A percentile compares a stretch with the other conserved stretches of the same genome.
These are phyloP conservation scores for Knufia petricola DNA, from an alignment of 2,329 filamentous ascomycete genomes.

Conservation along the genomic window DNA sequence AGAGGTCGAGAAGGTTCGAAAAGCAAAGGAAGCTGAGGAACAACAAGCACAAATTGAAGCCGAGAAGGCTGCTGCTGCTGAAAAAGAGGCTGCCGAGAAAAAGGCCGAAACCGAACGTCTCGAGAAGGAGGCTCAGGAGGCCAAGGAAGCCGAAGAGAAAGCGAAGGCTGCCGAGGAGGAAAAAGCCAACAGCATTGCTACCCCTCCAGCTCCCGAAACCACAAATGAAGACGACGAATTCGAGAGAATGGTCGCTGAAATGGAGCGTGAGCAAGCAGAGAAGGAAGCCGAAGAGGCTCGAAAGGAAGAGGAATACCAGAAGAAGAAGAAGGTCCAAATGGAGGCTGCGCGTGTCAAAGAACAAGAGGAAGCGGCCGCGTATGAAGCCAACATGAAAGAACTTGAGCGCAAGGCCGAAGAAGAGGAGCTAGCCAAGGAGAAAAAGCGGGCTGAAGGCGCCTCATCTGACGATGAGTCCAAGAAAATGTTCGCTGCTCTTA, in stretches of 20 bases:
- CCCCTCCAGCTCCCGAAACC: conserved; percentile 32
- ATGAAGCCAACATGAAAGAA: conserved; percentile 40
- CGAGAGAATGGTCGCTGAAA: conserved; percentile 33
- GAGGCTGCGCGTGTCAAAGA: conserved; percentile 38
- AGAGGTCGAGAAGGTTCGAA: conserved; percentile 36
- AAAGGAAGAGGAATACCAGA: conserved; percentile 43
- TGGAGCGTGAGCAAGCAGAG: conserved; percentile 39
- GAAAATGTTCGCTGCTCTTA: conserved; percentile 37
- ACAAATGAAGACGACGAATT: conserved; percentile 33
- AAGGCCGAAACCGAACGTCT: conserved; percentile 18
- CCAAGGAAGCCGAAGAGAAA: conserved; percentile 24
- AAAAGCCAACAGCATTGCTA: conserved; percentile 28
- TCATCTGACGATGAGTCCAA: conserved; percentile 27
- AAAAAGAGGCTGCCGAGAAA: conserved; percentile 18
- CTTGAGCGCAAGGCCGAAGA: conserved; percentile 41
- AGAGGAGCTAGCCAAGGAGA: conserved; percentile 34
- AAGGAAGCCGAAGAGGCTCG: conserved; percentile 38
- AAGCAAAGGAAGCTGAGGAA: conserved; percentile 25
- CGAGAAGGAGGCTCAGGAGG: conserved; percentile 15
- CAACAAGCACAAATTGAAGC: conserved; percentile 32
- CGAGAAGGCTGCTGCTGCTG: conserved; percentile 35
- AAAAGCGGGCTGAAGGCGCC: conserved; percentile 29
- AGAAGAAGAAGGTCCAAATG: conserved; percentile 73
- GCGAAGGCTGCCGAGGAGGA: conserved; percentile 15
- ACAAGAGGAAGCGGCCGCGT: conserved; percentile 36